A percentile compares a stretch with the other conserved stretches of the same genome.
phyloP scores from a whole-genome alignment of 768 basidiomycete species.

The Kwoniella dendrophila region DNA sequence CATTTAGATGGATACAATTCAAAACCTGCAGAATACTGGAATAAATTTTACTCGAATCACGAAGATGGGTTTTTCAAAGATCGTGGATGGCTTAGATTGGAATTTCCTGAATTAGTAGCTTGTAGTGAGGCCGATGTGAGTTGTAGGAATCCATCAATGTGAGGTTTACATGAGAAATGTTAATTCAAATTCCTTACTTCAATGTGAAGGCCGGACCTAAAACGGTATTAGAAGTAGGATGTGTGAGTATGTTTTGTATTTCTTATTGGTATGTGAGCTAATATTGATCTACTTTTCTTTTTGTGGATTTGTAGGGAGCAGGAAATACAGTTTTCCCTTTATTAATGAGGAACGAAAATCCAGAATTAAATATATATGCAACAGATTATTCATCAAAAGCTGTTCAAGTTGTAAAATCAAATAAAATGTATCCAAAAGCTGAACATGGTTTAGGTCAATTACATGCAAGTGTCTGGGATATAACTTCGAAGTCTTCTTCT shows the following conservation, averaged over 20 bases:
- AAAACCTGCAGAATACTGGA: conserved; percentile 63
- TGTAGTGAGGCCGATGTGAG: conserved; percentile 70
- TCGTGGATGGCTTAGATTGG: conserved; percentile 92
- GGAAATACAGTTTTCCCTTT: conserved; percentile 95
- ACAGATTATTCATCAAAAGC: conserved; percentile 91
- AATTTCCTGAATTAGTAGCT: conserved; percentile 83
- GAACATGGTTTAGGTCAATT: conserved; percentile 67
- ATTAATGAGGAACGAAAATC: conserved; percentile 78
- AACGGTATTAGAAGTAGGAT: conserved; percentile 84
- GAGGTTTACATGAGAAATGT: neutral
- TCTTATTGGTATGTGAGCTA: neutral
- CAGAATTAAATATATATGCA: conserved; percentile 70
- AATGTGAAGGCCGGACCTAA: conserved; percentile 76
- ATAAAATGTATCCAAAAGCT: conserved; percentile 70
- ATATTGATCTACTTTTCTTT: conserved; percentile 8
- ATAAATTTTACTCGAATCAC: conserved; percentile 87
- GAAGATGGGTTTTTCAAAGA: conserved; percentile 77
- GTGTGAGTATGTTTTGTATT: conserved; percentile 59
- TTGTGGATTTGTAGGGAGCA: conserved; percentile 63
- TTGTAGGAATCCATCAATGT: neutral
- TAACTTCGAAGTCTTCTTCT: conserved; percentile 60
- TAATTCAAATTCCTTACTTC: conserved; percentile 10
- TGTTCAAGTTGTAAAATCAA: conserved; percentile 80
- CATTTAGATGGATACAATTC: conserved; percentile 50
- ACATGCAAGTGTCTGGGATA: conserved; percentile 84